Evolutionary conservation across 2,329 filamentous ascomycete species (phyloP).

Genomic region (Laburnicola sp.): DNA sequence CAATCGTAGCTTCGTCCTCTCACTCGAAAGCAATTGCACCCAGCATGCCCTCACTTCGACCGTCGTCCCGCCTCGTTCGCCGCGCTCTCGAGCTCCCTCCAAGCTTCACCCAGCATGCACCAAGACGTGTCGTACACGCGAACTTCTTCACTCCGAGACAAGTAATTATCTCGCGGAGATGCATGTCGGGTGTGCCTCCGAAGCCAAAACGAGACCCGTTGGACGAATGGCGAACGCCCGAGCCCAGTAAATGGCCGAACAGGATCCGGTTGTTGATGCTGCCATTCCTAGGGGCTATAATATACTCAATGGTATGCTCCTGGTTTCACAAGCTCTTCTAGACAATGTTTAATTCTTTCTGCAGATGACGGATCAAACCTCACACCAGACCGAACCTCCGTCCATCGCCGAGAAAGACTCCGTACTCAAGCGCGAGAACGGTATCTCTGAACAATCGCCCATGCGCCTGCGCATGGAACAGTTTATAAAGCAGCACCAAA

Average conservation of each 20-base stretch:
- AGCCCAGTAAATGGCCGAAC: constrained; percentile 43
- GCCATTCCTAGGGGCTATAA: constrained; percentile 56
- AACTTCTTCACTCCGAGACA: constrained; percentile 19
- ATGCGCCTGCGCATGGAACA: constrained; percentile 98
- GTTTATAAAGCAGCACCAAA: constrained; percentile 91
- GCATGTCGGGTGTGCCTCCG: constrained; percentile 24
- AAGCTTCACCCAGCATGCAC: constrained; percentile 21
- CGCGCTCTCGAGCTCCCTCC: constrained; percentile 33
- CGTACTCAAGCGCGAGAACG: constrained; percentile 75
- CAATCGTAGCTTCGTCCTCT: constrained; percentile 16
- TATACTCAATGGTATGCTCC: constrained; percentile 61
- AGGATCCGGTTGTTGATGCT: constrained; percentile 52
- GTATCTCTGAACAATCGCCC: constrained; percentile 75
- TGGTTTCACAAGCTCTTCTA: not conserved
- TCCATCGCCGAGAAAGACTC: constrained; percentile 84
- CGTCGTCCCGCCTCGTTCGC: constrained; percentile 25
- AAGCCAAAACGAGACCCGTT: constrained; percentile 33
- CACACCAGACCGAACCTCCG: constrained; percentile 58
- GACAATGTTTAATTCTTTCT: not conserved
- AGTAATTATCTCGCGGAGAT: constrained; percentile 19
- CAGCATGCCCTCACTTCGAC: constrained; percentile 36
- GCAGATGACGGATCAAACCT: constrained; percentile 43
- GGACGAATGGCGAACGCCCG: constrained; percentile 41
- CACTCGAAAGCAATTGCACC: constrained; percentile 17
- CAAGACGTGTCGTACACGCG: constrained; percentile 24